These are phyloP conservation scores for Polyplosphaeria fusca DNA, from an alignment of 495 filamentous ascomycete species.

Conservation along the genomic window DNA sequence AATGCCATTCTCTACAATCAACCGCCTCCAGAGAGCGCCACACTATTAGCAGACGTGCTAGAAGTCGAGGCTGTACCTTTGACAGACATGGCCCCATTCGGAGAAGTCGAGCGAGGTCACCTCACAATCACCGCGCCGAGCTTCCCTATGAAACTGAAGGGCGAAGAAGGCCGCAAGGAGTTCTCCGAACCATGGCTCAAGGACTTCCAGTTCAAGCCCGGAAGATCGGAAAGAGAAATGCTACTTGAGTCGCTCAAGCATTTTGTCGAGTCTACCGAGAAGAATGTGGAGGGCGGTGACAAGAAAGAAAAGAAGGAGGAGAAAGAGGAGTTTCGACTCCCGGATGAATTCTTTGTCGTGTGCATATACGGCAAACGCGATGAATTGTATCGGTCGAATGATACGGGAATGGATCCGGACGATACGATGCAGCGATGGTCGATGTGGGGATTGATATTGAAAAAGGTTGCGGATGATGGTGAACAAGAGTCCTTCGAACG, in stretches of 20 bases:
- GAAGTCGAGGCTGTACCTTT: not conserved
- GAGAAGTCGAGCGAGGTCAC: not conserved
- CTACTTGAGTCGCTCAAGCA: not conserved
- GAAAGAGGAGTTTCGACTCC: not conserved
- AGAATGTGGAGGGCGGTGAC: not conserved
- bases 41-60: not conserved
- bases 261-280: not conserved
- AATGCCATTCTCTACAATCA: not conserved
- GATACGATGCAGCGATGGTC: not conserved
- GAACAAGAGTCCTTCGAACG: not conserved
- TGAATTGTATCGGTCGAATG: not conserved
- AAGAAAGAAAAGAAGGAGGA: too few relatives aligned
- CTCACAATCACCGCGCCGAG: not conserved
- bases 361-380: constrained; percentile 2
- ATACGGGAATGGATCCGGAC: not conserved
- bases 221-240: not conserved
- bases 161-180: not conserved
- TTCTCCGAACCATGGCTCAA: not conserved
- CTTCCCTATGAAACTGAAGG: not conserved
- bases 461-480: not conserved
- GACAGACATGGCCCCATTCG: not conserved
- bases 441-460: constrained; percentile 5
- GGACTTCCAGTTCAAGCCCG: not conserved
- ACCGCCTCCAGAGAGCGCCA: not conserved
- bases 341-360: not conserved